Evolutionary conservation across 2,329 filamentous ascomycete genomes (phyloP).

Genomic region (Alternaria viburni): DNA sequence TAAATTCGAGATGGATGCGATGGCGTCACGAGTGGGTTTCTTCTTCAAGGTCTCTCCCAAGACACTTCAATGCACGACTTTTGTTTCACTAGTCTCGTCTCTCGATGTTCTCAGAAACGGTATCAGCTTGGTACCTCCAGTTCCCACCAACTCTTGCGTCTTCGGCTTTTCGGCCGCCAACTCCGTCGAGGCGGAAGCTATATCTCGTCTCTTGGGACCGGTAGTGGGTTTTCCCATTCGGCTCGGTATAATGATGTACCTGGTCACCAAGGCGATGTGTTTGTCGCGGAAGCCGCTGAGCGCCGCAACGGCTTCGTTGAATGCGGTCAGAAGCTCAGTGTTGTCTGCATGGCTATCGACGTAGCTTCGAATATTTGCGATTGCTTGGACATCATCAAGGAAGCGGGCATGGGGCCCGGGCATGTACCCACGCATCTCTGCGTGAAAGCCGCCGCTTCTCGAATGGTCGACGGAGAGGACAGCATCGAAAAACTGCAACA

Average conservation of each 20-base stretch:
- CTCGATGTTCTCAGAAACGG: conserved; percentile 60
- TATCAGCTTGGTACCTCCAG: conserved; percentile 61
- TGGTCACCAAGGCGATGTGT: conserved; percentile 60
- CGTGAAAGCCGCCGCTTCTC: conserved; percentile 41
- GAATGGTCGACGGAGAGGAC: conserved; percentile 59
- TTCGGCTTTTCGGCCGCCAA: conserved; percentile 39
- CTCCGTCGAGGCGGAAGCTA: conserved; percentile 56
- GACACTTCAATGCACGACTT: conserved; percentile 18
- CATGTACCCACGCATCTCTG: conserved; percentile 64
- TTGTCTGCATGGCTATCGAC: conserved; percentile 45
- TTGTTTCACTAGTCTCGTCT: conserved; percentile 57
- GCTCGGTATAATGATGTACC: conserved; percentile 59
- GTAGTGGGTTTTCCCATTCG: conserved; percentile 31
- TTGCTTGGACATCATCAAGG: conserved; percentile 53
- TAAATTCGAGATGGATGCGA: neutral
- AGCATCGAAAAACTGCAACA: conserved; percentile 62
- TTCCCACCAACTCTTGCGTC: conserved; percentile 54
- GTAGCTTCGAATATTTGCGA: conserved; percentile 56
- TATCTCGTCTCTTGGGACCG: conserved; percentile 42
- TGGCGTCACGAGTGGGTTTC: neutral
- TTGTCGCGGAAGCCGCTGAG: conserved; percentile 57
- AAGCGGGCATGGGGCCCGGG: conserved; percentile 60
- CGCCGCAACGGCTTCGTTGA: conserved; percentile 54
- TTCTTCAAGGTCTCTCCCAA: neutral
- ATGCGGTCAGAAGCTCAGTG: conserved; percentile 50